Conservation (phyloP, 257 asterid genomes). For the Forsythia viridissima region DNA sequence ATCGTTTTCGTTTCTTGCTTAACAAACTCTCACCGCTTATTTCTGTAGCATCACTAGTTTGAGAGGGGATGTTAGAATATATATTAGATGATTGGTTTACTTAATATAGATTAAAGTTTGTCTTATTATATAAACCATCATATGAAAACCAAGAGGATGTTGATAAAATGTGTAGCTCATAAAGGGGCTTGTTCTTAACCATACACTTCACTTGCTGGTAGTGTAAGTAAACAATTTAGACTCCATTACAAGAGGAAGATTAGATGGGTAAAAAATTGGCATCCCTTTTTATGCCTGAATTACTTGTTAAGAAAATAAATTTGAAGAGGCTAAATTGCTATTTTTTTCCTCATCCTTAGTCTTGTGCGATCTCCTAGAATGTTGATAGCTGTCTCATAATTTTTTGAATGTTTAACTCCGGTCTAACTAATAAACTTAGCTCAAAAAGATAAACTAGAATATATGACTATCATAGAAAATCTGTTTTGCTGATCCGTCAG, state of each 20-base stretch:
- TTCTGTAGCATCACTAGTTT: no score
- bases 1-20: no score
- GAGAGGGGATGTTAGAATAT: no score
- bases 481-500: no score
- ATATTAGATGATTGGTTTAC: no score
- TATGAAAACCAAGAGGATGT: slow-evolving; percentile 47
- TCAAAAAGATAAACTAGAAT: no score
- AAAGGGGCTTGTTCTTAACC: slow-evolving; percentile 83
- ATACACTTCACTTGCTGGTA: slow-evolving; percentile 53
- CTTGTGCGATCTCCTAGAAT: not conserved
- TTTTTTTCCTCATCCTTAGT: not conserved
- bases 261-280: not conserved
- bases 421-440: no score
- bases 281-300: not conserved
- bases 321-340: not conserved
- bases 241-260: slow-evolving; percentile 25
- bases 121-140: no score
- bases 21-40: no score
- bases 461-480: no score
- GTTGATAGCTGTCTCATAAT: not conserved
- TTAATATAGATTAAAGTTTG: no score
- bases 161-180: slow-evolving; percentile 51
- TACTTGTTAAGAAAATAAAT: not conserved
- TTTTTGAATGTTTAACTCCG: not conserved
- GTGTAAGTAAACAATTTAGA: slow-evolving; percentile 49